phyloP scores from a whole-genome alignment of 768 basidiomycete genomes.

The Trametes meyenii region DNA sequence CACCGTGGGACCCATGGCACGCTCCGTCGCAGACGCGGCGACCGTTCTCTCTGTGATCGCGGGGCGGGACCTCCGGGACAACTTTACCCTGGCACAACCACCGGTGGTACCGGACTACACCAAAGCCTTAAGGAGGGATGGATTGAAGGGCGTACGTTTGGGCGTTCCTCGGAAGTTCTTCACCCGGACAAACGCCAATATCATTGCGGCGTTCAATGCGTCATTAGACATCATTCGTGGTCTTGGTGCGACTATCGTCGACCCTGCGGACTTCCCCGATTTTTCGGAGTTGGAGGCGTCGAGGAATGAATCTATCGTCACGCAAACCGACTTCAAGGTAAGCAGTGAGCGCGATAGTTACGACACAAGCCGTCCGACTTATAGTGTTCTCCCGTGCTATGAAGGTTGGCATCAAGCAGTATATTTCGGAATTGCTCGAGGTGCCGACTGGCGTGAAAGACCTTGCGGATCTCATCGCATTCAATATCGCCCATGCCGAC shows the following conservation, averaged over 20 bases:
- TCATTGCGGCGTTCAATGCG: slow-evolving; percentile 42
- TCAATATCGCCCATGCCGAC: slow-evolving; percentile 53
- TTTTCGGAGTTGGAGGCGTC: slow-evolving; percentile 50
- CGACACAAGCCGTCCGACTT: slow-evolving; percentile 29
- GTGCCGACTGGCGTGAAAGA: slow-evolving; percentile 59
- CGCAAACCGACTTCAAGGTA: slow-evolving; percentile 64
- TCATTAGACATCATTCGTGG: slow-evolving; percentile 40
- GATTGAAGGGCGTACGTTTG: slow-evolving; percentile 48
- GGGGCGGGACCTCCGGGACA: slow-evolving; percentile 46
- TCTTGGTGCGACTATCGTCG: slow-evolving; percentile 55
- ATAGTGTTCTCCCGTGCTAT: slow-evolving; percentile 14
- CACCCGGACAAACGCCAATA: slow-evolving; percentile 53
- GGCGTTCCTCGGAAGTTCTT: slow-evolving; percentile 47
- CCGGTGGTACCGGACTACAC: slow-evolving; percentile 55
- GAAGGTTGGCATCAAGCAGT: slow-evolving; percentile 59
- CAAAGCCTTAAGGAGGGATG: slow-evolving; percentile 50
- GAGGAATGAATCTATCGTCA: slow-evolving; percentile 54
- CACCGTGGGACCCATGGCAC: slow-evolving; percentile 41
- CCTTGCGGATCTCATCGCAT: slow-evolving; percentile 59
- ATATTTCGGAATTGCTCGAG: slow-evolving; percentile 47
- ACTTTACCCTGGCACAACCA: slow-evolving; percentile 48
- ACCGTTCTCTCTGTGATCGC: slow-evolving; percentile 43
- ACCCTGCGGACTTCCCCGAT: slow-evolving; percentile 63
- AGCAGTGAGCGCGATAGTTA: neutral
- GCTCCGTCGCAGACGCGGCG: slow-evolving; percentile 40